Evolutionary conservation across 805 yeast genomes (phyloP), one percentile per base, ranked within the genome.

Genomic region (Jamesozyma jinghongensis): DNA sequence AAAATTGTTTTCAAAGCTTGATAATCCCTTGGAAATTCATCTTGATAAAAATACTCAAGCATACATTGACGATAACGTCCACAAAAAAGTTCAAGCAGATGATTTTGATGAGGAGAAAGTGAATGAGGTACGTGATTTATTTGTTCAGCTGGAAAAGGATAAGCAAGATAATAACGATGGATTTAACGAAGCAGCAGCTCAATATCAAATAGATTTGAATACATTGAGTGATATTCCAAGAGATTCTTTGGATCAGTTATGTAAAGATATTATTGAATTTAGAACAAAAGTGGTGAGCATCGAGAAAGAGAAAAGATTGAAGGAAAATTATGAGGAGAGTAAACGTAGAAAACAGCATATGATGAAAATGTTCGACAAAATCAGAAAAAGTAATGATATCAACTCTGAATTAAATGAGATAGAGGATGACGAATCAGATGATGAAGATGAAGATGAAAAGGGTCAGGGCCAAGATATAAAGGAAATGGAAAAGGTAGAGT

Each of bases 251-350:
- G 54, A 52, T 25, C 64, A 58, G 37, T 43, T 59, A 19, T 54
- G 57, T 42, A 66, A 69, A 41, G 75, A 74, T 45, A 70, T 79
- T 35, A 59, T 77, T 36, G 71, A 68, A 45, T 79, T 79, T 51
- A 60, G 85, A 45, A 67, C 79, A 11, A 69, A 67, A 34, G 79
- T 77, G 22, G 56, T 76, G 42, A 68, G 67, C 22, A 58, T 73
- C 19, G 84, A 79, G 45, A 66, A 68, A 40, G 69, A 69, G 32
- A 71, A 72, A 36, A 65, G 77, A 26, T 68, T 67, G 35, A 63
- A 67, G 43, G 75, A 74, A 32, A 40, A 40, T 6, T 43, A 49
- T 38, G 58, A 56, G 33, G 64, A 59, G 38, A 50, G 45, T 37
- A 53, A 39, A 35, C 53, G 56, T 13, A 47, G 51, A 36, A 49